phyloP scores from a whole-genome alignment of 306 rosid genomes.

The Cucurbita maxima region DNA sequence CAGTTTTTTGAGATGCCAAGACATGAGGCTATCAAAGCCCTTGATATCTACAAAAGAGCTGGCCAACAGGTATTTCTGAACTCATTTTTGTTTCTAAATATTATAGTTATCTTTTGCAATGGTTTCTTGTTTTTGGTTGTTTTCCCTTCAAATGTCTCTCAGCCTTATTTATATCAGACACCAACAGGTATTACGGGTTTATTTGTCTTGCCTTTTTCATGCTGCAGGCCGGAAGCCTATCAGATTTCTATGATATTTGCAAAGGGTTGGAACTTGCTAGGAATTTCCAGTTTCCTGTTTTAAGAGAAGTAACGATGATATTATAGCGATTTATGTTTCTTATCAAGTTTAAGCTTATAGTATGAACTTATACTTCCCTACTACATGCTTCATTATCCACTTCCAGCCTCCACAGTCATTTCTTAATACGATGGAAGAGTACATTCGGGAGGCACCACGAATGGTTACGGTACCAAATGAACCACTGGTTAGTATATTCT shows the following conservation, averaged over 20 bases:
- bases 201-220: conserved; percentile 5
- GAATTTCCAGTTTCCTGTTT: conserved; percentile 91
- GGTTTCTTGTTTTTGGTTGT: not conserved
- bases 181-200: not conserved
- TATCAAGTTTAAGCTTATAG: not conserved
- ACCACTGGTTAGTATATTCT: conserved; percentile 59
- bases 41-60: conserved; percentile 88
- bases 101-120: not conserved
- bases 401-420: conserved; percentile 94
- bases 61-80: conserved; percentile 67
- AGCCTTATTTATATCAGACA: not conserved
- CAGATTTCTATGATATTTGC: conserved; percentile 87
- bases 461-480: conserved; percentile 64
- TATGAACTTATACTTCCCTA: not conserved
- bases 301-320: conserved; percentile 54
- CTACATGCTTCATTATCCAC: conserved; percentile 10
- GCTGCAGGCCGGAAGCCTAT: conserved; percentile 67
- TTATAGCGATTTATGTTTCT: conserved; percentile 4
- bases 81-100: not conserved
- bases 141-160: not conserved
- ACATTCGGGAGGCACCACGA: conserved; percentile 88
- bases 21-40: conserved; percentile 87
- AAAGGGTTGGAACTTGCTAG: conserved; percentile 94
- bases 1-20: conserved; percentile 99
- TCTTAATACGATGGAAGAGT: conserved; percentile 91